phyloP scores from a whole-genome alignment of 140 eudicot species.

The Cichorium intybus region DNA sequence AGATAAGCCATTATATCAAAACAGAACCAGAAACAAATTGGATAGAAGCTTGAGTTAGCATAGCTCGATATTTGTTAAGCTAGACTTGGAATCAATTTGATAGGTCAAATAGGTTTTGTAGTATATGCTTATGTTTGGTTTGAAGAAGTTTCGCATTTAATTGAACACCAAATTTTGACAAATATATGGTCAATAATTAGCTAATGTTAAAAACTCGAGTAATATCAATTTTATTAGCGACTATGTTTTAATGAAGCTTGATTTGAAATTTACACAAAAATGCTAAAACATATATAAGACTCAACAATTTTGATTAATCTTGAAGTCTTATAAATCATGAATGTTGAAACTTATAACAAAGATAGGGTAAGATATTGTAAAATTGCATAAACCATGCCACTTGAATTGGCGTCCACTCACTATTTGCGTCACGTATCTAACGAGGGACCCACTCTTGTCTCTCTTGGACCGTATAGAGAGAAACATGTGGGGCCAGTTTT shows the following conservation, averaged over 20 bases:
- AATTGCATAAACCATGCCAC: not conserved
- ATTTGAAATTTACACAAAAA: too few species aligned
- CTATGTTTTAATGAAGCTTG: too few species aligned
- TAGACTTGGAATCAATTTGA: too few species aligned
- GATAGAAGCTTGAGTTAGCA: not conserved
- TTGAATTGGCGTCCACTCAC: slow-evolving; percentile 5
- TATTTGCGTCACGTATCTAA: slow-evolving; percentile 6
- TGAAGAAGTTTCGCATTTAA: too few species aligned
- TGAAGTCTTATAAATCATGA: not conserved
- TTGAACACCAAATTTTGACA: too few species aligned
- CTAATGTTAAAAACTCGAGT: too few species aligned
- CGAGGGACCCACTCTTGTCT: slow-evolving; percentile 10
- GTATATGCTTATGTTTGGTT: too few species aligned
- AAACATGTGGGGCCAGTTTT: slow-evolving; percentile 7
- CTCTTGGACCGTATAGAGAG: not conserved
- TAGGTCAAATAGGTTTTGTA: too few species aligned
- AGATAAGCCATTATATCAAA: not conserved
- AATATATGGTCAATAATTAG: too few species aligned
- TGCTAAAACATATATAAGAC: not conserved
- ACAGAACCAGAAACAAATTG: not conserved
- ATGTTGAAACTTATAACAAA: too few species aligned
- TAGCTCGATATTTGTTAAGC: too few species aligned
- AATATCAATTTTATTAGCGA: too few species aligned
- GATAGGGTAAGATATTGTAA: not conserved
- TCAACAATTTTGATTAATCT: not conserved